Percentiles rank a stretch among this genome's conserved stretches.
Evolutionary conservation across 2,329 filamentous ascomycete species (phyloP).

Genomic region (Coleophoma cylindrospora): DNA sequence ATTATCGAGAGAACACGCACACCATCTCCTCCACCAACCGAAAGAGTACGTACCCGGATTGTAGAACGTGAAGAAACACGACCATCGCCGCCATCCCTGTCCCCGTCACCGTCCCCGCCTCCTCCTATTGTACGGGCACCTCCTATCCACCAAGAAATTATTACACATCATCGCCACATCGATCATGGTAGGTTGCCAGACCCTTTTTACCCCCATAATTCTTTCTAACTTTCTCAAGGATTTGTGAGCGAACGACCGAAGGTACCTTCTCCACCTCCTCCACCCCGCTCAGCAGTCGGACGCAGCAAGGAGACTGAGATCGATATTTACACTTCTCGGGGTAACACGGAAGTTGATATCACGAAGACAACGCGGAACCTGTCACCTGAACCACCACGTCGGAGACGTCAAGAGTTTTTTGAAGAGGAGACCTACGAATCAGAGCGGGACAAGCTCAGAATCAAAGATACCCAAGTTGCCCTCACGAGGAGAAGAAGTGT

Average conservation of each 20-base stretch:
- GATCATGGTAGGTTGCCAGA: constrained; percentile 64
- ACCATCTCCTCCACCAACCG: constrained; percentile 20
- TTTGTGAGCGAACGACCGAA: constrained; percentile 17
- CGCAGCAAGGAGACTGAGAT: constrained; percentile 48
- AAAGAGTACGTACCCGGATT: constrained; percentile 23
- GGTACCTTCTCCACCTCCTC: constrained; percentile 19
- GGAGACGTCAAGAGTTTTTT: constrained; percentile 36
- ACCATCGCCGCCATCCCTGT: constrained; percentile 18
- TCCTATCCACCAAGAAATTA: constrained; percentile 81
- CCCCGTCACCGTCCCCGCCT: constrained; percentile 29
- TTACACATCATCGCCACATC: constrained; percentile 74
- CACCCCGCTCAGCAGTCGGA: constrained; percentile 16
- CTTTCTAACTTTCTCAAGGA: constrained; percentile 15
- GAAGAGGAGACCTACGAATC: constrained; percentile 63
- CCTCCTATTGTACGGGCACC: constrained; percentile 66
- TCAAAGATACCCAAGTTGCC: constrained; percentile 29
- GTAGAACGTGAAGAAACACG: constrained; percentile 15
- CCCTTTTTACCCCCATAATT: constrained; percentile 22
- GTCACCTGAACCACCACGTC: constrained; percentile 11
- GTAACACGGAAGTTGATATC: constrained; percentile 55
- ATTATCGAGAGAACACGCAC: constrained; percentile 20
- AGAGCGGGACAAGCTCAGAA: constrained; percentile 21
- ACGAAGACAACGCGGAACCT: constrained; percentile 14
- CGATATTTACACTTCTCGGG: constrained; percentile 51
- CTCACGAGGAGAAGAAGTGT: constrained; percentile 19